Evolutionary conservation across 2,329 filamentous ascomycete species (phyloP).

Genomic region (Lecanicillium sp.): DNA sequence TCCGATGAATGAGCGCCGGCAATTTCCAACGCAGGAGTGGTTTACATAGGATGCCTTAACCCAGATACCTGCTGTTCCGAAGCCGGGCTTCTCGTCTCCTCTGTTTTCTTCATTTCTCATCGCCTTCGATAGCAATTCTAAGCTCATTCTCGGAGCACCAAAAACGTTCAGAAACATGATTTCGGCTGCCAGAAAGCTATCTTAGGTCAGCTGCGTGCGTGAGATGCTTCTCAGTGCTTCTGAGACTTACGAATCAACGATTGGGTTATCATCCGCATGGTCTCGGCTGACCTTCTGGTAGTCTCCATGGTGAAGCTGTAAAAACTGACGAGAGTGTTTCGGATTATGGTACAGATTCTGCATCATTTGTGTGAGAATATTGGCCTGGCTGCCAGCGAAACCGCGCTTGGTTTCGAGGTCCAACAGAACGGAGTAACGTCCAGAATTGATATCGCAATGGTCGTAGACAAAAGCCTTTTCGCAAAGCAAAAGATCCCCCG

Average conservation of each 20-base stretch:
- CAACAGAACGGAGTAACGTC: conserved; percentile 29
- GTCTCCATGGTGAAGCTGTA: conserved; percentile 33
- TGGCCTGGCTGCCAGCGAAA: conserved; percentile 32
- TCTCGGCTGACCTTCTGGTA: conserved; percentile 27
- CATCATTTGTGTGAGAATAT: conserved; percentile 33
- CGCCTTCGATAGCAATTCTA: background rate
- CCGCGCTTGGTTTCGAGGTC: conserved; percentile 28
- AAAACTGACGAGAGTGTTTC: conserved; percentile 26
- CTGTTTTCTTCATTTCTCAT: background rate
- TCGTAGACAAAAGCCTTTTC: conserved; percentile 49
- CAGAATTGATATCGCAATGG: background rate
- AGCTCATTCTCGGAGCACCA: background rate
- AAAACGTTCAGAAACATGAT: background rate
- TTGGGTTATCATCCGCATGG: conserved; percentile 29
- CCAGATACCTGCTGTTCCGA: conserved; percentile 40
- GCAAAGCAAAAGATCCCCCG: conserved; percentile 47
- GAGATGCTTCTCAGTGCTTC: background rate
- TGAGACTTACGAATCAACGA: conserved; percentile 40
- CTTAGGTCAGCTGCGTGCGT: background rate
- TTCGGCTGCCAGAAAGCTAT: background rate
- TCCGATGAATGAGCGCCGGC: conserved; percentile 43
- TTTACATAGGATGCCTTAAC: conserved; percentile 43
- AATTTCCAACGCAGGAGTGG: conserved; percentile 45
- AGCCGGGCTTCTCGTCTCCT: background rate
- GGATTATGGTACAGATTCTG: conserved; percentile 42